Evolutionary conservation across 371 early-diverging fungal species (phyloP).

Genomic region (Conidiobolus incongruus): DNA sequence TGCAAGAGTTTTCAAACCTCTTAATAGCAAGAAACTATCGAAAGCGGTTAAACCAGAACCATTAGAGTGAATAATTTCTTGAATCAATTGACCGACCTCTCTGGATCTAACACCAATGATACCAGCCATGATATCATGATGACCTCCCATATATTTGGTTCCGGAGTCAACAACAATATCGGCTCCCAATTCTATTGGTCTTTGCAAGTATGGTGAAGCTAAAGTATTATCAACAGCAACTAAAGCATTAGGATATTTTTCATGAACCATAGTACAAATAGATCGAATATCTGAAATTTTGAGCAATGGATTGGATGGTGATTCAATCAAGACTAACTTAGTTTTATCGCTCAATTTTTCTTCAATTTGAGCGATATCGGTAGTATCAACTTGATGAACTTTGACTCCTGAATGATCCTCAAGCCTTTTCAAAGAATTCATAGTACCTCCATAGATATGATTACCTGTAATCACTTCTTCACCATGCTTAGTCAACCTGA

Average conservation of each 20-base stretch:
- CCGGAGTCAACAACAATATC: constrained; percentile 95
- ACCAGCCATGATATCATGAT: constrained; percentile 95
- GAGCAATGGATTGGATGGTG: constrained; percentile 93
- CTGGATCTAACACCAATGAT: constrained; percentile 62
- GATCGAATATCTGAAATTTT: constrained; percentile 80
- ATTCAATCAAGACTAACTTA: constrained; percentile 79
- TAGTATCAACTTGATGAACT: constrained; percentile 74
- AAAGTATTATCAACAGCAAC: constrained; percentile 98
- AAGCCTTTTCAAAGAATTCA: constrained; percentile 90
- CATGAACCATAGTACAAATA: constrained; percentile 59
- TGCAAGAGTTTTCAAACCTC: constrained; percentile 90
- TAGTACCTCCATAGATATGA: constrained; percentile 96
- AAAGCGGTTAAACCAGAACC: constrained; percentile 95
- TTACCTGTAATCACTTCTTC: constrained; percentile 78
- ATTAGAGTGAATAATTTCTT: constrained; percentile 83
- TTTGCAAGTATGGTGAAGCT: constrained; percentile 90
- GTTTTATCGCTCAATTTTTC: constrained; percentile 9
- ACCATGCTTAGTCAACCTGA: constrained; percentile 44
- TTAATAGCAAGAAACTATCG: constrained; percentile 85
- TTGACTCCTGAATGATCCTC: constrained; percentile 43
- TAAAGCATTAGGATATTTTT: constrained; percentile 44
- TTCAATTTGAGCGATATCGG: constrained; percentile 42
- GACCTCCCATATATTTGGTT: constrained; percentile 95
- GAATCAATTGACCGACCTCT: constrained; percentile 41
- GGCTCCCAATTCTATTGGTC: constrained; percentile 76